A percentile compares a stretch with the other conserved stretches of the same genome.
Conservation (phyloP, 768 basidiomycete genomes). For the Podaxis rugospora region DNA sequence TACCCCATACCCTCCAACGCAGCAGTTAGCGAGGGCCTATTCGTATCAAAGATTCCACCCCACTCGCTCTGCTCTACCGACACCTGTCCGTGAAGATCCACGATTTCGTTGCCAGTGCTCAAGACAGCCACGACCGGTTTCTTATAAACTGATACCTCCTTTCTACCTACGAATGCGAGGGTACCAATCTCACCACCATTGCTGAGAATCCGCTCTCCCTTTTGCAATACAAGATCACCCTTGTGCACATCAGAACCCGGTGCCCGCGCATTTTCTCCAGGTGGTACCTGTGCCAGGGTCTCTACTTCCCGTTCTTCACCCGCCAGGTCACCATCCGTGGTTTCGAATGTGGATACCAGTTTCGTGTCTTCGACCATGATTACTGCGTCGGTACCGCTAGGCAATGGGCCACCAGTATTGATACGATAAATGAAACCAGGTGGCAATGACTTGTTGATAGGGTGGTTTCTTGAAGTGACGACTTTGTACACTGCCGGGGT, state of each 20-base stretch:
- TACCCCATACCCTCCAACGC: conserved; percentile 72
- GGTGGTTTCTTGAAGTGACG: conserved; percentile 51
- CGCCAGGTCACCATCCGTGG: conserved; percentile 28
- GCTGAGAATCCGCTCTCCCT: conserved; percentile 55
- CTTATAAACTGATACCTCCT: conserved; percentile 62
- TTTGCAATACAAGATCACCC: conserved; percentile 64
- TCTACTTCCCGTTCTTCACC: conserved; percentile 71
- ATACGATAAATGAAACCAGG: conserved; percentile 61
- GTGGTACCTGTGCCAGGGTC: conserved; percentile 55
- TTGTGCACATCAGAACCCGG: conserved; percentile 70
- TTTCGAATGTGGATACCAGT: conserved; percentile 50
- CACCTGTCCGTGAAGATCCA: conserved; percentile 50
- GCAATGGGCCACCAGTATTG: conserved; percentile 84
- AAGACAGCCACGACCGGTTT: conserved; percentile 78
- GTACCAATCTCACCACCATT: conserved; percentile 84
- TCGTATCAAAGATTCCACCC: conserved; percentile 83
- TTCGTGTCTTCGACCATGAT: conserved; percentile 94
- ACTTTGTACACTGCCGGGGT: conserved; percentile 65
- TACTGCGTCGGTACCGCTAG: conserved; percentile 68
- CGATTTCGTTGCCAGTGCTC: conserved; percentile 83
- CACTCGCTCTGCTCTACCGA: conserved; percentile 36
- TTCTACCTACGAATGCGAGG: conserved; percentile 71
- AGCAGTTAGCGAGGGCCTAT: conserved; percentile 73
- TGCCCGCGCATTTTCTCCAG: conserved; percentile 67
- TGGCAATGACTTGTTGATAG: conserved; percentile 43